Conservation (phyloP, 2,329 filamentous ascomycete species). For the Colletotrichum melonis region DNA sequence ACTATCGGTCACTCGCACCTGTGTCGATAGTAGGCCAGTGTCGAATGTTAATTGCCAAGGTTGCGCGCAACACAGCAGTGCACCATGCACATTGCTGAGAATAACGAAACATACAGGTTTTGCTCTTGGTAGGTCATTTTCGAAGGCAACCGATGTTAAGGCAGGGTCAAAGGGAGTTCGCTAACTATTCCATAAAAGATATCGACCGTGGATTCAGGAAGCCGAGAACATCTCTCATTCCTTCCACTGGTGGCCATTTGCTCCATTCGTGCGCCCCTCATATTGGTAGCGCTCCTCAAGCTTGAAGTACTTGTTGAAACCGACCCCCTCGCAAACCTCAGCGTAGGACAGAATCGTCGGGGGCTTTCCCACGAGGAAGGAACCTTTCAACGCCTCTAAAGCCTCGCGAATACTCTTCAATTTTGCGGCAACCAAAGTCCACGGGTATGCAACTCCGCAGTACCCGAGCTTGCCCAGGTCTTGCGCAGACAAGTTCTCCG, state of each 20-base stretch:
- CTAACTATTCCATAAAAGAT: background rate
- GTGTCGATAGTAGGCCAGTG: too few species aligned
- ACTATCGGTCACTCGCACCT: background rate
- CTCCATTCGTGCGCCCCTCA: slow-evolving; percentile 19
- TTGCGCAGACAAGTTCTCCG: slow-evolving; percentile 47
- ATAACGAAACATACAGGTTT: background rate
- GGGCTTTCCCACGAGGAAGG: slow-evolving; percentile 53
- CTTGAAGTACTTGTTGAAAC: slow-evolving; percentile 54
- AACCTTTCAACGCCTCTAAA: slow-evolving; percentile 52
- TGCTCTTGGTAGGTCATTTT: background rate
- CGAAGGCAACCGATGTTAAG: background rate
- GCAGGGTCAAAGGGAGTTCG: background rate
- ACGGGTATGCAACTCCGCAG: slow-evolving; percentile 55
- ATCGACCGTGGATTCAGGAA: background rate
- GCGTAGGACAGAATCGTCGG: slow-evolving; percentile 54
- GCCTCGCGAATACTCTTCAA: slow-evolving; percentile 52
- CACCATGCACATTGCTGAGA: too few species aligned
- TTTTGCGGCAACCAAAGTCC: slow-evolving; percentile 56
- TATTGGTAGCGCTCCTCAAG: slow-evolving; percentile 26
- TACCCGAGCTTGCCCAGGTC: slow-evolving; percentile 51
- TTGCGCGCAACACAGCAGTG: too few species aligned
- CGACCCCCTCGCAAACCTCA: slow-evolving; percentile 58
- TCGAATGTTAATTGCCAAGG: too few species aligned
- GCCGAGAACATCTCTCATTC: background rate
- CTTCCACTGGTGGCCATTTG: slow-evolving; percentile 29